phyloP scores from a whole-genome alignment of 2,329 filamentous ascomycete genomes.

The Cercospora beticola region DNA sequence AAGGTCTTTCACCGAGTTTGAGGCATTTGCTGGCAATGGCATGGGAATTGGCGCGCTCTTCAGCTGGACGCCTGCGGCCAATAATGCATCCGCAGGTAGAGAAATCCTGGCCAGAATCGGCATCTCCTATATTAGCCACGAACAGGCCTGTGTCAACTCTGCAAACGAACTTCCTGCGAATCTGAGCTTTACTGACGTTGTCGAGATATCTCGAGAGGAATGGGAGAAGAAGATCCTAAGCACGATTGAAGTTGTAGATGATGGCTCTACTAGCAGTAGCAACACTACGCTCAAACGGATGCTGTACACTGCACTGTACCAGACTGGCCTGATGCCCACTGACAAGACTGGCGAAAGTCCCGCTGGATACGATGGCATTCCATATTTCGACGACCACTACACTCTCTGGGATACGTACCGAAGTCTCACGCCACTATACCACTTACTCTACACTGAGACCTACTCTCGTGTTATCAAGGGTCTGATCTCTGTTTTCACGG shows the following conservation, averaged over 20 bases:
- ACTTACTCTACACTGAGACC: constrained; percentile 29
- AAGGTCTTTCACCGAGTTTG: constrained; percentile 21
- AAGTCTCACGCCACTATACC: constrained; percentile 19
- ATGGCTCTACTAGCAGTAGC: constrained; percentile 16
- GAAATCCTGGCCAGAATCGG: constrained; percentile 20
- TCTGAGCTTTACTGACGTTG: constrained; percentile 18
- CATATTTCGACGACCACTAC: constrained; percentile 41
- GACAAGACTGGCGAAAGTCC: constrained; percentile 35
- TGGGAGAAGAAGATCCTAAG: constrained; percentile 23
- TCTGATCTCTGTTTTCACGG: constrained; percentile 26
- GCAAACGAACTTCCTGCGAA: constrained; percentile 18
- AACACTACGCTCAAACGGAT: constrained; percentile 25
- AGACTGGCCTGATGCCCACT: constrained; percentile 25
- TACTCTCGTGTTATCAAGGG: constrained; percentile 24
- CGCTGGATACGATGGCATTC: constrained; percentile 31
- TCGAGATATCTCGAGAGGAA: constrained; percentile 20
- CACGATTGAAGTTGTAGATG: constrained; percentile 19
- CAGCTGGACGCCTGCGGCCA: constrained; percentile 21
- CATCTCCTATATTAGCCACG: constrained; percentile 23
- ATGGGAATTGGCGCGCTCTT: constrained; percentile 26
- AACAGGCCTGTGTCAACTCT: constrained; percentile 22
- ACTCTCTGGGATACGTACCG: constrained; percentile 38
- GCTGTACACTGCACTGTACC: constrained; percentile 29
- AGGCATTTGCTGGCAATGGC: constrained; percentile 21
- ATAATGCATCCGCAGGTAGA: constrained; percentile 14